Evolutionary conservation across 108 stramenopile genomes (phyloP).

Genomic region (Cyclotella baltica): DNA sequence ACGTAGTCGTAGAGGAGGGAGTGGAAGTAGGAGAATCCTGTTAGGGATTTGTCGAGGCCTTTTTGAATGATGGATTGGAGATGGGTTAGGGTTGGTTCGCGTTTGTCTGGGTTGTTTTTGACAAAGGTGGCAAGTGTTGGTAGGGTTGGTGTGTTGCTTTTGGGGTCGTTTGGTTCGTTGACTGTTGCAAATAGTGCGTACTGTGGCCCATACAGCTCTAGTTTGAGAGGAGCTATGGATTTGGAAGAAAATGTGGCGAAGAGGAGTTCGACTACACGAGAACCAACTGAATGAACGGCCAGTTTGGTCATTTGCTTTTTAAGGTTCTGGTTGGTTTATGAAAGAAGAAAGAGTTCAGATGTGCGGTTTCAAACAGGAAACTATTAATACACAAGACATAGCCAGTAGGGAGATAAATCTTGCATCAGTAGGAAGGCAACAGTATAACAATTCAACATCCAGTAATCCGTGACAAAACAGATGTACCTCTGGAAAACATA

Average conservation of each 20-base stretch:
- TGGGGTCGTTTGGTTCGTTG: constrained; percentile 18
- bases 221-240: constrained; percentile 64
- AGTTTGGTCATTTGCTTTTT: constrained; percentile 85
- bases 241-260: constrained; percentile 82
- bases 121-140: constrained; percentile 55
- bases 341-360: neutral
- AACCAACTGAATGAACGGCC: constrained; percentile 88
- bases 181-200: constrained; percentile 75
- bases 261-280: constrained; percentile 84
- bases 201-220: constrained; percentile 92
- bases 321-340: constrained; percentile 53
- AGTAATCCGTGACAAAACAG: constrained; percentile 11
- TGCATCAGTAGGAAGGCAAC: constrained; percentile 25
- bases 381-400: neutral
- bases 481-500: constrained; percentile 13
- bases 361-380: too few species aligned
- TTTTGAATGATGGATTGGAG: constrained; percentile 76
- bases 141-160: constrained; percentile 41
- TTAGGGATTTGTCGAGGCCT: constrained; percentile 85
- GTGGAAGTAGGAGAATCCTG: constrained; percentile 85
- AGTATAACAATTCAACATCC: constrained; percentile 20
- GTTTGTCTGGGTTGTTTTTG: constrained; percentile 67
- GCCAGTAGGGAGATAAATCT: neutral
- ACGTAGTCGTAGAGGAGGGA: constrained; percentile 80
- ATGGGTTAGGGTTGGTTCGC: constrained; percentile 63